Evolutionary conservation across 768 basidiomycete species (phyloP).

Genomic region (Fomitopsis pulvina): DNA sequence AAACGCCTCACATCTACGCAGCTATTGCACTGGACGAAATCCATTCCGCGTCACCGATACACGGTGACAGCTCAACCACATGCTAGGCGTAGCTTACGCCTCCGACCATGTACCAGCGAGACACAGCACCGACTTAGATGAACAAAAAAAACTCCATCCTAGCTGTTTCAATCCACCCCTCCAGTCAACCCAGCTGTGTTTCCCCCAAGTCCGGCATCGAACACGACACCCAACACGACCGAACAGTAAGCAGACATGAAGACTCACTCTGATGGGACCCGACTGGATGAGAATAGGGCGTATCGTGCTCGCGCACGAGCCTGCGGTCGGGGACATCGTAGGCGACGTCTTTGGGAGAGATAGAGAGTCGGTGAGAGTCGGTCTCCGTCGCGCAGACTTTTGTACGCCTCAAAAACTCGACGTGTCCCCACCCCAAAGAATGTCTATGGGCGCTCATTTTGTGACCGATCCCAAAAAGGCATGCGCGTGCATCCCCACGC

Average conservation of each 20-base stretch:
- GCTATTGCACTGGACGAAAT: too few relatives aligned
- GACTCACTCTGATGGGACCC: constrained; percentile 27
- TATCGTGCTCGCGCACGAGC: constrained; percentile 14
- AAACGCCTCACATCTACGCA: too few relatives aligned
- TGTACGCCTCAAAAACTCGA: background rate
- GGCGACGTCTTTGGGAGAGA: constrained; percentile 10
- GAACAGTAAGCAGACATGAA: background rate
- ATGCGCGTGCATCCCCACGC: background rate
- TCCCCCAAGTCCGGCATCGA: background rate
- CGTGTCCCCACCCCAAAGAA: constrained; percentile 2
- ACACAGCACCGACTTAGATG: too few relatives aligned
- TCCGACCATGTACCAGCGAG: too few relatives aligned
- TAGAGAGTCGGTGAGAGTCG: constrained; percentile 1
- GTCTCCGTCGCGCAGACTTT: background rate
- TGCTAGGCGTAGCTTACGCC: too few relatives aligned
- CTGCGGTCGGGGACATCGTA: constrained; percentile 14
- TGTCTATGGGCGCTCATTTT: background rate
- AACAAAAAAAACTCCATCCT: background rate
- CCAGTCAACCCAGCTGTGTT: background rate
- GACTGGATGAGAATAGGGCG: constrained; percentile 28
- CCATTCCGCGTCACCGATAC: too few relatives aligned
- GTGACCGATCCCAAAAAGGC: background rate
- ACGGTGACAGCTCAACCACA: too few relatives aligned
- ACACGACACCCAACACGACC: background rate
- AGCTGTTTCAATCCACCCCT: background rate